Conservation (phyloP, 108 stramenopile species). For the Chaetoceros muelleri region DNA sequence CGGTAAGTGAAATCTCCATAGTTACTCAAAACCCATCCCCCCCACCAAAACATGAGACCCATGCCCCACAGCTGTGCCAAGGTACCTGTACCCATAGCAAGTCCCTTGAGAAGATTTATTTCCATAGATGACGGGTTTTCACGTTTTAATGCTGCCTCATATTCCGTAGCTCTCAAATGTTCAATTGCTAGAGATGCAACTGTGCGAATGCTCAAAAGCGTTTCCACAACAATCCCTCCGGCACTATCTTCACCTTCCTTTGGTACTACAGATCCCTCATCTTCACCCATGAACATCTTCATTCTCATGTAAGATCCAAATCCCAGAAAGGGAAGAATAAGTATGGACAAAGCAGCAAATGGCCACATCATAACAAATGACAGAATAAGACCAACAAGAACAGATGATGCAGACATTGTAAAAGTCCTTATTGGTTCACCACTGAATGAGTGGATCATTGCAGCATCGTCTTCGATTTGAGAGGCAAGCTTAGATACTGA, state of each 20-base stretch:
- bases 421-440: constrained; percentile 62
- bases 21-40: constrained; percentile 35
- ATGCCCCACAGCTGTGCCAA: constrained; percentile 16
- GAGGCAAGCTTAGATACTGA: constrained; percentile 61
- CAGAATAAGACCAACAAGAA: constrained; percentile 49
- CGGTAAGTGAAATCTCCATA: constrained; percentile 28
- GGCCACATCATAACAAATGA: constrained; percentile 70
- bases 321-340: constrained; percentile 57
- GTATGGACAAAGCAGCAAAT: constrained; percentile 64
- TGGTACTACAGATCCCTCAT: constrained; percentile 28
- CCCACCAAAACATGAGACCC: constrained; percentile 16
- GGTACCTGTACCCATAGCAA: constrained; percentile 7
- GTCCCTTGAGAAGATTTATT: constrained; percentile 13
- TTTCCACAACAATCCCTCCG: constrained; percentile 64
- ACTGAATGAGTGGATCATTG: constrained; percentile 51
- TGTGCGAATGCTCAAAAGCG: constrained; percentile 64
- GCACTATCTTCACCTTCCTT: constrained; percentile 41
- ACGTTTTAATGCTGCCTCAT: constrained; percentile 28
- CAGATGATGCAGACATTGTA: constrained; percentile 36
- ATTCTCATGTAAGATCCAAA: constrained; percentile 64
- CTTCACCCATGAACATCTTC: constrained; percentile 45
- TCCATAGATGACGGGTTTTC: constrained; percentile 17
- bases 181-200: constrained; percentile 60
- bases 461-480: constrained; percentile 75
- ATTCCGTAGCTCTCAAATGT: constrained; percentile 38